Evolutionary conservation across 805 yeast species (phyloP).

Genomic region (Candida morakotiae): DNA sequence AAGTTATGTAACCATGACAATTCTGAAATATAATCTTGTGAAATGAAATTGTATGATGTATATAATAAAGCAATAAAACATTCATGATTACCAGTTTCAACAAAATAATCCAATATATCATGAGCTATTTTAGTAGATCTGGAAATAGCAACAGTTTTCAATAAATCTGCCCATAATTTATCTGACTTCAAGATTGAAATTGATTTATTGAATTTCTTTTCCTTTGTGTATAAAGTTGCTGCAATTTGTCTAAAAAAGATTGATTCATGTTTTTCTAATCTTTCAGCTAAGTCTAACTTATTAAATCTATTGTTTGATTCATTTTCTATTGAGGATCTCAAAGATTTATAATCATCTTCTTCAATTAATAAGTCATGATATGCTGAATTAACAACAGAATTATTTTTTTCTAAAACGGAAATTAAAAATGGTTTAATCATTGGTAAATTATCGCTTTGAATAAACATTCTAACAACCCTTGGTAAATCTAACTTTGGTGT

Average conservation of each 20-base stretch:
- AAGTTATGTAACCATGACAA: slow-evolving; percentile 86
- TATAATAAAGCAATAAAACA: slow-evolving; percentile 88
- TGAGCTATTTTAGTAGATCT: slow-evolving; percentile 77
- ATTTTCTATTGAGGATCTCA: slow-evolving; percentile 77
- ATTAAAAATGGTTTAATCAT: slow-evolving; percentile 92
- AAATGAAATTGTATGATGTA: slow-evolving; percentile 75
- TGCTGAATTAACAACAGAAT: slow-evolving; percentile 87
- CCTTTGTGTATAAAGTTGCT: slow-evolving; percentile 88
- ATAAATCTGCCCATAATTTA: slow-evolving; percentile 91
- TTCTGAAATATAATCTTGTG: slow-evolving; percentile 82
- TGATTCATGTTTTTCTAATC: slow-evolving; percentile 86
- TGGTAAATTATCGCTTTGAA: slow-evolving; percentile 93
- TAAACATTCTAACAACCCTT: slow-evolving; percentile 91
- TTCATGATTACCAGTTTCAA: slow-evolving; percentile 95
- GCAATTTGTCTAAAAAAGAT: slow-evolving; percentile 96
- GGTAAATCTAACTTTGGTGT: slow-evolving; percentile 90
- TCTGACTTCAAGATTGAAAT: slow-evolving; percentile 85
- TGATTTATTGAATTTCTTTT: slow-evolving; percentile 89
- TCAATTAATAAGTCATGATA: slow-evolving; percentile 94
- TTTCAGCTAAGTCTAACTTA: slow-evolving; percentile 84
- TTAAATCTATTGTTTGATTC: slow-evolving; percentile 84
- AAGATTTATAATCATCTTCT: slow-evolving; percentile 91
- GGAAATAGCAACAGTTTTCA: slow-evolving; percentile 85
- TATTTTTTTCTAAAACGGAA: slow-evolving; percentile 85
- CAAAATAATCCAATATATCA: slow-evolving; percentile 85